Evolutionary conservation across 2,329 filamentous ascomycete species (phyloP).

Genomic region (Aspergillus persii): DNA sequence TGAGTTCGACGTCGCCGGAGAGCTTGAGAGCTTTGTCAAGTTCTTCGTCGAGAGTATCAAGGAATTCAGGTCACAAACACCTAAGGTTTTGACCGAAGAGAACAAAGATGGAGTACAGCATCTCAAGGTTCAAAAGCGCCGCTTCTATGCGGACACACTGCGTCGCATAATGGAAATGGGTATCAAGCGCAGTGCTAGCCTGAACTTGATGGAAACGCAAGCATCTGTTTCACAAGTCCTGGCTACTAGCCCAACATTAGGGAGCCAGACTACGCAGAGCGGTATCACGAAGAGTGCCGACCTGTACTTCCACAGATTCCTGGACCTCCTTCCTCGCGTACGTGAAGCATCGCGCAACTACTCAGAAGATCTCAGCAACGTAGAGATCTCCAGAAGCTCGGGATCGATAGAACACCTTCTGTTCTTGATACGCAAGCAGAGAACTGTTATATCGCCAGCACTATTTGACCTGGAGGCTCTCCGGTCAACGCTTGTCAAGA

Average conservation of each 20-base stretch:
- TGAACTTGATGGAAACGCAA: constrained; percentile 70
- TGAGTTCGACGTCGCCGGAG: constrained; percentile 55
- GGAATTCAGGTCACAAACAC: constrained; percentile 80
- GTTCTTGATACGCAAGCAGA: constrained; percentile 46
- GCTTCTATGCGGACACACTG: constrained; percentile 84
- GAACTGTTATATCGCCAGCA: constrained; percentile 33
- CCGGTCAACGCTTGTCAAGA: constrained; percentile 28
- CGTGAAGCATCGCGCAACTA: constrained; percentile 69
- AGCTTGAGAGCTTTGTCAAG: constrained; percentile 66
- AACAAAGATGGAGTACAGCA: constrained; percentile 83
- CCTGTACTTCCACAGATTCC: constrained; percentile 73
- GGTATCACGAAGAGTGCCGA: constrained; percentile 51
- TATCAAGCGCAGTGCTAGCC: constrained; percentile 76
- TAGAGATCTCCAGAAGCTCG: constrained; percentile 74
- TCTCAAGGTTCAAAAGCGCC: constrained; percentile 85
- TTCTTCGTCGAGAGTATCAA: constrained; percentile 66
- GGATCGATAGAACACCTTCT: constrained; percentile 87
- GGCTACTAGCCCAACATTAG: constrained; percentile 51
- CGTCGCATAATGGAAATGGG: constrained; percentile 86
- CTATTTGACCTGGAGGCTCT: constrained; percentile 31
- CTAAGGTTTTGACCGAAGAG: constrained; percentile 75
- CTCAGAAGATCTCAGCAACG: constrained; percentile 77
- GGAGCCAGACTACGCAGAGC: constrained; percentile 19
- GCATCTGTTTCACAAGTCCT: constrained; percentile 68
- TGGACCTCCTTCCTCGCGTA: constrained; percentile 69